A percentile compares a stretch with the other conserved stretches of the same genome.
phyloP scores from a whole-genome alignment of 768 basidiomycete genomes.

The Lactarius deliciosus region DNA sequence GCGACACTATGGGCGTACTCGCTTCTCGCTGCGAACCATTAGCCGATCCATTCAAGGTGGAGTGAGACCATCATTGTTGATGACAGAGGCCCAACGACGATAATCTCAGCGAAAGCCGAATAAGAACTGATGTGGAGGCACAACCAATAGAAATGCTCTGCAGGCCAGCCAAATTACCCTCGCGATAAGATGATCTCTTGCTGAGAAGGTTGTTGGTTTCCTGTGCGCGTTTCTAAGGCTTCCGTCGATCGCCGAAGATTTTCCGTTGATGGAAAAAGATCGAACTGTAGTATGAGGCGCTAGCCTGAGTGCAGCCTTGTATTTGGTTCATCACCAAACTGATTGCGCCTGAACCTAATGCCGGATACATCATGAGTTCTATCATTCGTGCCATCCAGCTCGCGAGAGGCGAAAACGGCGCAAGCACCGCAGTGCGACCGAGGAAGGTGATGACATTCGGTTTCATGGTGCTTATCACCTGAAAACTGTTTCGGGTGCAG shows the following conservation, averaged over 20 bases:
- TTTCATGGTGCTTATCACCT: neutral
- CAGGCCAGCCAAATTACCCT: neutral
- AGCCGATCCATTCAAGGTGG: neutral
- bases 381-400: neutral
- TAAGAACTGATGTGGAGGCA: neutral
- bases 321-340: neutral
- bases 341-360: conserved; percentile 2
- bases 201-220: neutral
- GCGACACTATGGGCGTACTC: neutral
- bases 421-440: neutral
- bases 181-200: neutral
- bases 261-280: neutral
- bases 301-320: neutral
- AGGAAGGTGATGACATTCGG: neutral
- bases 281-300: neutral
- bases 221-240: neutral
- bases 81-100: no score
- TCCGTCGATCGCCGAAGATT: neutral
- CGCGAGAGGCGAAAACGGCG: neutral
- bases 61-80: neutral
- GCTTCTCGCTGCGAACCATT: neutral
- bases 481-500: neutral
- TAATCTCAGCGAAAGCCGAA: neutral
- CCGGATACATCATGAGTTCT: neutral
- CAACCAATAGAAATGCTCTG: no score